phyloP scores from a whole-genome alignment of 164 flowering plant genomes.

The Annona cherimola region DNA sequence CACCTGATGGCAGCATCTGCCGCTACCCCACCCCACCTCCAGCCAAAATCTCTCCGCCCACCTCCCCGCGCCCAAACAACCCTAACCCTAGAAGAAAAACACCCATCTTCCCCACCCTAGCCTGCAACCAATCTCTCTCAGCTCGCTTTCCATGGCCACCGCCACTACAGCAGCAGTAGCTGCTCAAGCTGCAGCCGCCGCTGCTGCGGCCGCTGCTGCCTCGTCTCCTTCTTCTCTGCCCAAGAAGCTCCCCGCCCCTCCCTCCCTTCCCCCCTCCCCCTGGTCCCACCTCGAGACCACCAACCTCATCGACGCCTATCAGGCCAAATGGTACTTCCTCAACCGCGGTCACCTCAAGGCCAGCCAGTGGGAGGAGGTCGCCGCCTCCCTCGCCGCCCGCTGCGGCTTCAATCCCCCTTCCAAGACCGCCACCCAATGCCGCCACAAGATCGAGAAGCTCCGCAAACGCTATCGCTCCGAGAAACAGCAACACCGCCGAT shows the following conservation, averaged over 20 bases:
- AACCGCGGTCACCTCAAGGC: conserved; percentile 70
- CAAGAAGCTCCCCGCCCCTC: conserved; percentile 7
- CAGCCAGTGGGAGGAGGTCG: conserved; percentile 83
- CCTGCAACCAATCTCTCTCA: neutral
- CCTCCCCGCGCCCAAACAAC: neutral
- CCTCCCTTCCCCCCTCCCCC: conserved; percentile 41
- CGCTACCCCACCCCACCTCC: neutral
- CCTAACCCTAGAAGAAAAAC: neutral
- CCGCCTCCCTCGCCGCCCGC: conserved; percentile 60
- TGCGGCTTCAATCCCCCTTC: conserved; percentile 54
- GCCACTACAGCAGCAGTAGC: conserved; percentile 7
- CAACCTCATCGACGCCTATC: conserved; percentile 67
- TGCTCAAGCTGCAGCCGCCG: neutral
- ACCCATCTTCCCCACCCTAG: neutral
- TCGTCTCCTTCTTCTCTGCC: conserved; percentile 1
- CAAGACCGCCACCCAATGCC: conserved; percentile 78
- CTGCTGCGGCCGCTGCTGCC: conserved; percentile 1
- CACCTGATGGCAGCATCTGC: neutral
- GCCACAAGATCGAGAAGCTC: conserved; percentile 97
- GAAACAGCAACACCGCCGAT: conserved; percentile 25
- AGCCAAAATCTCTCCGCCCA: neutral
- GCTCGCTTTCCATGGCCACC: conserved; percentile 13
- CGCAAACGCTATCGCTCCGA: conserved; percentile 79
- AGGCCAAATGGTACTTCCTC: conserved; percentile 77
- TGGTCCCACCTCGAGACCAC: conserved; percentile 81